Base-by-base conservation (phyloP, 2,329 filamentous ascomycete species). In the Aspergillus hiratsukae region DNA sequence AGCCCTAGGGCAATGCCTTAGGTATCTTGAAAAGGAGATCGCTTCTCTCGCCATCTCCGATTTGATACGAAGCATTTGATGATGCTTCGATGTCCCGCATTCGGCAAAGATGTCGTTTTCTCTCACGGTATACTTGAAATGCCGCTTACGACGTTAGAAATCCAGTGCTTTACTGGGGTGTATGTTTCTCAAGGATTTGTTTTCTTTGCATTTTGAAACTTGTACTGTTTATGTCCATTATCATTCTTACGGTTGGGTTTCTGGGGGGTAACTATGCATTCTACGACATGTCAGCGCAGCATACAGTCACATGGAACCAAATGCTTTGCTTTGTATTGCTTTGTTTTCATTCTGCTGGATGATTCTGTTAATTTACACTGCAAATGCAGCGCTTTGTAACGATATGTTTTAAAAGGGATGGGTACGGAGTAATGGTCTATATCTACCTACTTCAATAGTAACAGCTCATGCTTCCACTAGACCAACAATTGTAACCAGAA, bases 1-100 rank as follows among this genome's bases (percentile, higher is more conserved):
- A 81, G 79, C 69, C 80, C 80, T 49, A 69, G 75, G 53, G 68
- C 70, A 29, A 59, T 73, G 49, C 57, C 71, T 45, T 73, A 69
- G 61, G 60, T 60, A 5, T 58, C 52, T 60, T 46, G 48, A 57
- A 48, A 48, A 40, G 21, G 45, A 52, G 49, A 29, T 51, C 49
- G 53, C 51, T 54, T 57, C 48, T 49, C 53, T 54, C 54, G 48
- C 53, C 54, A 51, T 53, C 58, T 46, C 52, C 45, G 53, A 56
- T 59, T 59, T 58, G 58, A 64, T 62, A 61, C 52, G 58, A 62
- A 60, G 57, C 58, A 60, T 58, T 56, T 59, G 49, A 62, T 62
- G 55, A 61, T 61, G 59, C 54, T 57, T 60, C 56, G 52, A 66
- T 62, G 63, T 59, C 53, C 58, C 60, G 58, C 61, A 60, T 62